Evolutionary conservation across 2,329 filamentous ascomycete genomes (phyloP).

Genomic region (Trichoderma harzianum): DNA sequence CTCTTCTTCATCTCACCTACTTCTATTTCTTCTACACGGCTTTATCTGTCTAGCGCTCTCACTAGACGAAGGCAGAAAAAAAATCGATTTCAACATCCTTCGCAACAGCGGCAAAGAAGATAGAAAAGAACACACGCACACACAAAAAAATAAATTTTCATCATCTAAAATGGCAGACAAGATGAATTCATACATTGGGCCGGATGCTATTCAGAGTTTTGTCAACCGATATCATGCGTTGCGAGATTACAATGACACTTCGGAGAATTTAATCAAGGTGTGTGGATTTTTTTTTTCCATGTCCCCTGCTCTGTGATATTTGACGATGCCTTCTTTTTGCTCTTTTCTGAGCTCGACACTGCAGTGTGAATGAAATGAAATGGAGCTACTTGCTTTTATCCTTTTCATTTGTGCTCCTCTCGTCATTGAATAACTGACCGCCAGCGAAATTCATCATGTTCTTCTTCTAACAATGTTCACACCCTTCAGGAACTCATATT

Average conservation of each 20-base stretch:
- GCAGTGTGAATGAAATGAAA: not conserved
- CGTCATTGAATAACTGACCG: not conserved
- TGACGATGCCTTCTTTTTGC: not conserved
- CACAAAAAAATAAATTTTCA: not conserved
- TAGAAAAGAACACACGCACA: not conserved
- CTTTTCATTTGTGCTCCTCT: not conserved
- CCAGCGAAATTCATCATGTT: not conserved
- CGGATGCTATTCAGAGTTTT: constrained; percentile 43
- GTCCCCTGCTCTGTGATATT: not conserved
- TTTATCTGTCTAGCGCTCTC: not conserved
- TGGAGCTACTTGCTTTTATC: not conserved
- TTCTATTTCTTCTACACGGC: not conserved
- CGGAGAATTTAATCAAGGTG: constrained; percentile 48
- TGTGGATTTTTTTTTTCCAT: constrained; percentile 15
- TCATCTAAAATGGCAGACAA: not conserved
- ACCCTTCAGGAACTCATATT: constrained; percentile 31
- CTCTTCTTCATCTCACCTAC: not conserved
- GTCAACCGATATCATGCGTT: constrained; percentile 45
- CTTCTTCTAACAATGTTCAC: not conserved
- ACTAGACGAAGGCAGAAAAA: not conserved
- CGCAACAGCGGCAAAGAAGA: not conserved
- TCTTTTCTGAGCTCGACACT: not conserved
- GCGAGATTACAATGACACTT: constrained; percentile 39
- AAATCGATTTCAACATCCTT: not conserved
- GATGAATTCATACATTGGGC: constrained; percentile 25